These are phyloP conservation scores for Diplogelasinospora grovesii DNA, from an alignment of 495 filamentous ascomycete genomes.

Conservation along the genomic window DNA sequence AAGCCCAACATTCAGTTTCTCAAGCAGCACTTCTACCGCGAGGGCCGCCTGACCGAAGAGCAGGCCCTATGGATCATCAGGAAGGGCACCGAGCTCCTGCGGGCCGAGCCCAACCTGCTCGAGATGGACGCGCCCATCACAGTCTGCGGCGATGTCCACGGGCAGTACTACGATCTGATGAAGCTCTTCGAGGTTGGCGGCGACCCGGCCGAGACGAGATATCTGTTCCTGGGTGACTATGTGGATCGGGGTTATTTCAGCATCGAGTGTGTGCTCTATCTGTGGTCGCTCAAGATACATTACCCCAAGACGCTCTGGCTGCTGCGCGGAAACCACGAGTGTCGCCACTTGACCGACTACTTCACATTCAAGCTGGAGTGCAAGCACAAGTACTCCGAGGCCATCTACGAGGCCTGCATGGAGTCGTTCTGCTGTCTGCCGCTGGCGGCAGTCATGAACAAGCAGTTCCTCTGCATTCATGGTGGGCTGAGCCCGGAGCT, in stretches of 20 bases:
- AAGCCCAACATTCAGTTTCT: slow-evolving; percentile 92
- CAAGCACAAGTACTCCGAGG: slow-evolving; percentile 97
- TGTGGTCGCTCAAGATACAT: slow-evolving; percentile 98
- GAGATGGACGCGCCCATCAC: slow-evolving; percentile 99
- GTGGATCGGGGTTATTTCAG: slow-evolving; percentile 98
- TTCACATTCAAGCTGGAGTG: slow-evolving; percentile 99
- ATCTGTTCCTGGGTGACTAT: slow-evolving; percentile 96
- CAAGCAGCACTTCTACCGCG: slow-evolving; percentile 96
- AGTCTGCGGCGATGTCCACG: slow-evolving; percentile 98
- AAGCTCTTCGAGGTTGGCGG: slow-evolving; percentile 98
- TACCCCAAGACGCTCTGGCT: slow-evolving; percentile 97
- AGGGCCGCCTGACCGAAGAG: slow-evolving; percentile 93
- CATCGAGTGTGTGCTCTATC: slow-evolving; percentile 96
- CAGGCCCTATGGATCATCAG: slow-evolving; percentile 94
- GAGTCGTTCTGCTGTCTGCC: slow-evolving; percentile 94
- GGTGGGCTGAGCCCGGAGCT: slow-evolving; percentile 92
- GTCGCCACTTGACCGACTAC: slow-evolving; percentile 96
- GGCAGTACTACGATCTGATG: slow-evolving; percentile 99
- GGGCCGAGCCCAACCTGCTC: slow-evolving; percentile 84
- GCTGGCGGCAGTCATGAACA: slow-evolving; percentile 97
- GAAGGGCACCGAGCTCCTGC: slow-evolving; percentile 74
- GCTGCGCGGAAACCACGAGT: slow-evolving; percentile 96
- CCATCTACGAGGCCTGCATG: slow-evolving; percentile 95
- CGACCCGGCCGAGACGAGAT: slow-evolving; percentile 90
- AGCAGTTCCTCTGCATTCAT: slow-evolving; percentile 98